Evolutionary conservation across 176 grass and related monocot genomes (phyloP).

Genomic region (Tillandsia leiboldiana): DNA sequence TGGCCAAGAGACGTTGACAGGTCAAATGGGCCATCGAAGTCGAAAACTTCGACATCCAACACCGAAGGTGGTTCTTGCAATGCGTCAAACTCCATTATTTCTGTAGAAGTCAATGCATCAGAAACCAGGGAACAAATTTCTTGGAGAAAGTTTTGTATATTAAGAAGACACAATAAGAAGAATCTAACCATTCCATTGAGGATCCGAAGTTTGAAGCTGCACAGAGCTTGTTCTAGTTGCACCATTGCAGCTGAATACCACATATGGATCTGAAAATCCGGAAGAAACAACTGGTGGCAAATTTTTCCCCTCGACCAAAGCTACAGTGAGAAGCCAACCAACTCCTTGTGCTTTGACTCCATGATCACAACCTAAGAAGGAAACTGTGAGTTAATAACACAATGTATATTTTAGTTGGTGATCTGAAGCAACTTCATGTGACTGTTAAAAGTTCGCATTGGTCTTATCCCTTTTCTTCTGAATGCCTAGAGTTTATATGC

Average conservation of each 20-base stretch:
- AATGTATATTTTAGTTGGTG: too few species aligned
- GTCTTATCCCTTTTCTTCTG: too few species aligned
- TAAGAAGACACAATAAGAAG: background rate
- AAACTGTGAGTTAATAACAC: slow-evolving; percentile 3
- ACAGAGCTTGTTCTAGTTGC: slow-evolving; percentile 69
- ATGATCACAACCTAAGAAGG: slow-evolving; percentile 47
- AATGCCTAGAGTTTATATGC: too few species aligned
- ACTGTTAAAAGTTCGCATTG: background rate
- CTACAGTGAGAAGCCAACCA: slow-evolving; percentile 75
- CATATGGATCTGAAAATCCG: slow-evolving; percentile 69
- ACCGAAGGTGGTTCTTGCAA: slow-evolving; percentile 87
- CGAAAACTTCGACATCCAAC: slow-evolving; percentile 64
- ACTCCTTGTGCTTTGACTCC: slow-evolving; percentile 57
- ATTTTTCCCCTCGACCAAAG: slow-evolving; percentile 57
- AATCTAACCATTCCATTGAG: slow-evolving; percentile 83
- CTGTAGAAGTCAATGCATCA: slow-evolving; percentile 22
- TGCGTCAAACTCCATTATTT: slow-evolving; percentile 75
- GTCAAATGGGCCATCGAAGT: slow-evolving; percentile 81
- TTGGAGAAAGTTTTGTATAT: background rate
- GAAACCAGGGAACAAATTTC: background rate
- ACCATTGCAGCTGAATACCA: slow-evolving; percentile 76
- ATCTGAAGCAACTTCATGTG: too few species aligned
- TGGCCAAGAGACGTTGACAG: slow-evolving; percentile 54
- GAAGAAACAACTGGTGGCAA: slow-evolving; percentile 42
- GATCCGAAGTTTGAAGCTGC: slow-evolving; percentile 74